Conservation (phyloP, 108 stramenopile species). For the Cyclotella cryptica region DNA sequence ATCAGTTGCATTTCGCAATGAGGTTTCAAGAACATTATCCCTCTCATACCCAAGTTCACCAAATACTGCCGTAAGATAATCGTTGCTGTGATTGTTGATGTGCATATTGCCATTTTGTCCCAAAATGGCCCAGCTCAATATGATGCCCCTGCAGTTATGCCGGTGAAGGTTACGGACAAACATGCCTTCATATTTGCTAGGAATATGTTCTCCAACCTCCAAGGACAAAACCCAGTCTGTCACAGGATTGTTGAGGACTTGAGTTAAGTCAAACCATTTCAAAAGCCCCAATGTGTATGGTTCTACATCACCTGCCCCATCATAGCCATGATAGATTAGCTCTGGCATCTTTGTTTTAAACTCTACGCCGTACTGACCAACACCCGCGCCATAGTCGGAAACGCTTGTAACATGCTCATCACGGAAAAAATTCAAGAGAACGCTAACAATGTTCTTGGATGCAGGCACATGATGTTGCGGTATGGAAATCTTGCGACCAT, state of each 20-base stretch:
- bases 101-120: conserved; percentile 29
- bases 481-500: conserved; percentile 5
- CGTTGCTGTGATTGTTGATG: conserved; percentile 36
- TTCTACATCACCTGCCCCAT: conserved; percentile 40
- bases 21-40: background rate
- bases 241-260: conserved; percentile 26
- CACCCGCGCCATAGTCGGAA: conserved; percentile 41
- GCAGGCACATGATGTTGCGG: conserved; percentile 24
- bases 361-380: conserved; percentile 34
- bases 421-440: conserved; percentile 3
- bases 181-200: conserved; percentile 50
- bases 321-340: conserved; percentile 31
- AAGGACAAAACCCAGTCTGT: conserved; percentile 50
- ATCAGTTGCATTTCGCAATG: background rate
- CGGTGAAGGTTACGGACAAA: conserved; percentile 43
- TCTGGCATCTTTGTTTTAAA: conserved; percentile 13
- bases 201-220: conserved; percentile 47
- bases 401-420: conserved; percentile 30
- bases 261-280: conserved; percentile 35
- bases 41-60: conserved; percentile 22
- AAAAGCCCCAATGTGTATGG: conserved; percentile 35
- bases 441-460: conserved; percentile 5
- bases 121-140: conserved; percentile 39
- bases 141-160: conserved; percentile 48
- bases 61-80: conserved; percentile 32